Base-by-base conservation (phyloP, 2,329 filamentous ascomycete genomes). In the Sclerotinia nivalis region DNA sequence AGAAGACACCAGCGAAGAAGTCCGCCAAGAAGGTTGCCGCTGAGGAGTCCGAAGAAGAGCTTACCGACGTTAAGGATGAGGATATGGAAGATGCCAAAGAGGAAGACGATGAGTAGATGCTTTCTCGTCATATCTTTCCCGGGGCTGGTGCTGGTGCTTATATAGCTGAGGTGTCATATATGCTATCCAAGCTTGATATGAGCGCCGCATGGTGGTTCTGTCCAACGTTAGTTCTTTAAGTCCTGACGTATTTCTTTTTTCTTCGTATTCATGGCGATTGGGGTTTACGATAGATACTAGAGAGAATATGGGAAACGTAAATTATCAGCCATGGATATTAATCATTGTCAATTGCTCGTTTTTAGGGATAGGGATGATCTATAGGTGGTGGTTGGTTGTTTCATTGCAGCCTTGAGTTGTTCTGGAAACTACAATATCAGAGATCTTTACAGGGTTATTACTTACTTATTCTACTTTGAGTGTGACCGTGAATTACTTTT, bases 1-100 rank as follows among this genome's bases (percentile, higher is more conserved):
- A 78, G 71, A 28, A 68, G 1, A 8, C 25, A 3, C 34, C 50
- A 22, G 50, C 50, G 10, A 71, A 75, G 54, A 72, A 75, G 10
- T 59, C 61, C 40, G 64, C 73, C 37, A 70, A 71, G 50, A 70
- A 68, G 55, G 54, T 28, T 12, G 64, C 18, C 18, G 9, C 43
- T 12, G 64, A 52, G n/a, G 66, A 45, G 5, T 31, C 52, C 2
- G 61, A 58, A 4, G 67, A 72, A 13, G 66, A 71, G 37, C 31
- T 52, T 18, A 45, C 50, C 7, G 50, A 58, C 10, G 12, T 60
- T 7, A 54, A 69, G n/a, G 68, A 69, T 15, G 68, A 69, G 40
- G 28, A 65, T 0, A 49, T 68, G 8, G 43, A 60, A 55, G 22
- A 34, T 5, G 45, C 31, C 6, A 68, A 45, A 31, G 28, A 37